Evolutionary conservation across 2,329 filamentous ascomycete species (phyloP).

Genomic region (Fusarium marasasianum): DNA sequence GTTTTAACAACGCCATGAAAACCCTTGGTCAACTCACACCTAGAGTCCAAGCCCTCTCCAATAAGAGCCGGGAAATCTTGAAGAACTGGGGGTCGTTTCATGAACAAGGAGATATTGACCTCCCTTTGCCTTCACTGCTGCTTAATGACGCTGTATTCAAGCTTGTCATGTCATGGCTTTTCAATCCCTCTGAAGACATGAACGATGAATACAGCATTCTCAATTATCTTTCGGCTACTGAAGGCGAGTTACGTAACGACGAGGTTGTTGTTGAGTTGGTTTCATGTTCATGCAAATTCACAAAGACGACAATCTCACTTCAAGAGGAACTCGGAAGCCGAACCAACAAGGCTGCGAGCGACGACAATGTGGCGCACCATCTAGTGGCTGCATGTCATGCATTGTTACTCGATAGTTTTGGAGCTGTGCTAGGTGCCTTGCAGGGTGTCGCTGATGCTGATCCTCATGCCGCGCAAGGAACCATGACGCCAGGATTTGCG

Average conservation of each 20-base stretch:
- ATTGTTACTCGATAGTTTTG: not conserved
- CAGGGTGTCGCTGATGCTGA: not conserved
- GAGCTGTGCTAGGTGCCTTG: not conserved
- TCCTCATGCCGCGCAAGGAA: rapidly evolving
- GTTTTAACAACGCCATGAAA: rapidly evolving
- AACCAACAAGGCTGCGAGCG: not conserved
- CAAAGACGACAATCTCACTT: not conserved
- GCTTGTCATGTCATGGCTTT: not conserved
- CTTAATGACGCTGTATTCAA: not conserved
- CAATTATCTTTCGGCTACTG: not conserved
- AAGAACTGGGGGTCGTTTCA: not conserved
- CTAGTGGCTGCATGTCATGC: not conserved
- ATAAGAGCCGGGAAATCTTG: not conserved
- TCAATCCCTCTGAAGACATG: rapidly evolving
- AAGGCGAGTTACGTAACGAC: not conserved
- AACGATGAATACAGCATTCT: not conserved
- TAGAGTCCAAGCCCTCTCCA: not conserved
- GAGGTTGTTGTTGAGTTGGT: not conserved
- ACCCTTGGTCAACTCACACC: rapidly evolving
- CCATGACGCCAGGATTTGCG: rapidly evolving
- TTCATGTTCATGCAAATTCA: not conserved
- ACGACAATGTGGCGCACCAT: not conserved
- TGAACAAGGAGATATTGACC: too few species aligned
- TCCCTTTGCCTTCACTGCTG: rapidly evolving
- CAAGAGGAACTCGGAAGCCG: not conserved